A percentile compares a stretch with the other conserved stretches of the same genome.
Evolutionary conservation across 495 filamentous ascomycete genomes (phyloP).

Genomic region (Friedmanniomyces simplex): DNA sequence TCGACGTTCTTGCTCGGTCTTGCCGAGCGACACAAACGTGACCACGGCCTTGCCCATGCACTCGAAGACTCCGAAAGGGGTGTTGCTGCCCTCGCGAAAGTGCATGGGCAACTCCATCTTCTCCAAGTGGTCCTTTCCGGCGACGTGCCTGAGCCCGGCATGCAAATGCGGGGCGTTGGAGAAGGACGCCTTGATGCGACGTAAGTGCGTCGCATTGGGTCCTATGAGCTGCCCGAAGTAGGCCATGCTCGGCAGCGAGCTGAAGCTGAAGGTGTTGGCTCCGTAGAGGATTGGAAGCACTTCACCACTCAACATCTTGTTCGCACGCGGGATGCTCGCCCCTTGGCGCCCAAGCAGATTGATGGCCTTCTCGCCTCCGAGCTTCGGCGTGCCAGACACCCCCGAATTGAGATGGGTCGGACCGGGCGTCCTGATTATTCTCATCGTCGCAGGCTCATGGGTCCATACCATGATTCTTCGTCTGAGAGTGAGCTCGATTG

Average conservation of each 20-base stretch:
- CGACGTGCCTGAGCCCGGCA: too few relatives aligned
- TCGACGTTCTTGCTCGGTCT: neutral
- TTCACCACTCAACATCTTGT: neutral
- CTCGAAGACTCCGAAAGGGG: too few relatives aligned
- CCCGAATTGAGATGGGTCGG: neutral
- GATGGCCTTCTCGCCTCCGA: neutral
- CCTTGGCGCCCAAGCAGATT: neutral
- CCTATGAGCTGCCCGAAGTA: too few relatives aligned
- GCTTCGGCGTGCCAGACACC: neutral
- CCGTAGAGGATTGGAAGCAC: neutral
- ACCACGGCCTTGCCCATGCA: too few relatives aligned
- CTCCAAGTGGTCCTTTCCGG: too few relatives aligned
- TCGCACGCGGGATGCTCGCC: neutral
- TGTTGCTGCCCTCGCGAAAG: too few relatives aligned
- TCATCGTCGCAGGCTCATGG: neutral
- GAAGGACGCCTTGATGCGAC: too few relatives aligned
- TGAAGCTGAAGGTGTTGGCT: neutral
- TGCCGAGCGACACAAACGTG: neutral
- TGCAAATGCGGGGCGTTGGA: too few relatives aligned
- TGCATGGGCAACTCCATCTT: too few relatives aligned
- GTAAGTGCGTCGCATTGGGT: too few relatives aligned
- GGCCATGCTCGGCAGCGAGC: neutral
- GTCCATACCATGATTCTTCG: neutral
- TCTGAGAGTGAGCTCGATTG: neutral
- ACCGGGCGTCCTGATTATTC: neutral